Base-by-base conservation (phyloP, 352 stramenopile genomes). In the Globisporangium iwayamae region DNA sequence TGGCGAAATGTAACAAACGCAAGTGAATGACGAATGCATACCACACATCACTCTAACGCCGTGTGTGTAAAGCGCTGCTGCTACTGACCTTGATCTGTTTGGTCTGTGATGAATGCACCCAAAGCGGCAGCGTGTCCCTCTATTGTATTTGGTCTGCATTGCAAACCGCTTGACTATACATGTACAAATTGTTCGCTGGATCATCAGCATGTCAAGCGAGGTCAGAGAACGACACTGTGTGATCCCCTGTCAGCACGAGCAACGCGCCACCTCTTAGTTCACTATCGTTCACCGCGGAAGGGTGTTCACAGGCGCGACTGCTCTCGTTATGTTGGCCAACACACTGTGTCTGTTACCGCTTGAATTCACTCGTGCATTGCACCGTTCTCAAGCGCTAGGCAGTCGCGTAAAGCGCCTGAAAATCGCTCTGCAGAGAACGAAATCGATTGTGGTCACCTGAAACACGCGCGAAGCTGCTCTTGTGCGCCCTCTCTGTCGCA, bases 401-500 rank as follows among this genome's bases (percentile, higher is more conserved):
- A 43, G 6, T 3, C 28, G 3, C 16, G 18, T 16, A 41, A 38
- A n/a, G 22, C 50, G 8, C 28, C 7, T 36, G 18, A 28, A 43
- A 30, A 32, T 30, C 10, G 28, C 51, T 22, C 8, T 18, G 8
- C 5, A 43, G 30, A 30, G 16, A 14, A 18, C 13, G 0, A 20
- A 25, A 10, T 28, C 14, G 16, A 16, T 43, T 8, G 4, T 4
- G 20, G 11, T 43, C 18, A 22, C 6, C 9, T 43, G 38, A 2
- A 48, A 20, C 32, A 58, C 14, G 30, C 50, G 51, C 51, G 6
- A 18, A 30, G 3, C 30, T 55, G 25, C 64, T 14, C 28, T 7
- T 18, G 39, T 62, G 52, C n/a, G 32, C 7, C 32, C 52, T 46
- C 20, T 58, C 52, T 58, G 65, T 66, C 63, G 60, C 56, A 39